Conservation (phyloP, 768 basidiomycete genomes). For the Scleroderma citrinum region DNA sequence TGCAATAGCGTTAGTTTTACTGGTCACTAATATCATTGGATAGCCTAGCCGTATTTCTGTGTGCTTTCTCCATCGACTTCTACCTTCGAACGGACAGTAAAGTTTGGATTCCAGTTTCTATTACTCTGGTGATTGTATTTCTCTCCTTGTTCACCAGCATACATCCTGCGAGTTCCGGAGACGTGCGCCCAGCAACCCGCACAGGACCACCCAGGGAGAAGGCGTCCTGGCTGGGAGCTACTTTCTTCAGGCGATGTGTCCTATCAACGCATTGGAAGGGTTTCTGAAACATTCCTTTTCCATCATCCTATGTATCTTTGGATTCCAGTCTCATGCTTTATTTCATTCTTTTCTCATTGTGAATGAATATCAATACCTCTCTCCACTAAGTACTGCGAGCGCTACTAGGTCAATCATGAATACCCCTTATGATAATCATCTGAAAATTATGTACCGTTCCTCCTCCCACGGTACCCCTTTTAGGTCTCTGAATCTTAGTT, state of each 20-base stretch:
- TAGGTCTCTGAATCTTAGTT: conserved; percentile 14
- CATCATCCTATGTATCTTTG: too few relatives aligned
- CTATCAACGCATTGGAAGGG: too few relatives aligned
- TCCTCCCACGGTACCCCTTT: conserved; percentile 3
- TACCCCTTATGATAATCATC: too few relatives aligned
- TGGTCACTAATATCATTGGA: conserved; percentile 1
- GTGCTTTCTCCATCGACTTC: conserved; percentile 25
- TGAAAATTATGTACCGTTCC: conserved; percentile 10
- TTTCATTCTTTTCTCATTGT: too few relatives aligned
- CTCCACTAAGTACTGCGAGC: too few relatives aligned
- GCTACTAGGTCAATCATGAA: too few relatives aligned
- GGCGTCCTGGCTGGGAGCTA: too few relatives aligned
- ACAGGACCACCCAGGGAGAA: neutral
- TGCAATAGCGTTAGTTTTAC: neutral
- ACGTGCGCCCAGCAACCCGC: conserved; percentile 2
- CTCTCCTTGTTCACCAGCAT: conserved; percentile 27
- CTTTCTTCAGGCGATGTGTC: too few relatives aligned
- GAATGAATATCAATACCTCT: too few relatives aligned
- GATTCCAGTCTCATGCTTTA: too few relatives aligned
- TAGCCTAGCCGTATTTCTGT: conserved; percentile 33
- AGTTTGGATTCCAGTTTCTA: conserved; percentile 23
- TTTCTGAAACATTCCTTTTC: too few relatives aligned
- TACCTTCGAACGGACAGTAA: conserved; percentile 19
- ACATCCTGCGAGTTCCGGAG: conserved; percentile 19
- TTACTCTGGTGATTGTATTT: conserved; percentile 17